phyloP scores from a whole-genome alignment of 306 rosid species.

The Trifolium subterraneum region DNA sequence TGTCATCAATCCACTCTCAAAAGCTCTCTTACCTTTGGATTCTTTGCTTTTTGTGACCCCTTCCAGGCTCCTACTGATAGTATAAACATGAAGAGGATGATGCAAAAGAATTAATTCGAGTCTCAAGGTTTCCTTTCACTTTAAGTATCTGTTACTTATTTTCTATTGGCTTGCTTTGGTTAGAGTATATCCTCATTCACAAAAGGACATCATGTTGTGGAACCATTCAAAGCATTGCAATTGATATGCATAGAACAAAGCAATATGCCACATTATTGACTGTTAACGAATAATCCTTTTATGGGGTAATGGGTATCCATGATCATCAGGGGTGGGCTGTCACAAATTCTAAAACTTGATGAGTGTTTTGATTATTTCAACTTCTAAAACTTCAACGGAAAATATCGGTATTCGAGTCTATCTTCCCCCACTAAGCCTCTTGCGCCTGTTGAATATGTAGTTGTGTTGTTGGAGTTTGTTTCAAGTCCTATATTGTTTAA shows the following conservation, averaged over 20 bases:
- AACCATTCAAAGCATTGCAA: slow-evolving; percentile 4
- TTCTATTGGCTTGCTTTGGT: slow-evolving; percentile 13
- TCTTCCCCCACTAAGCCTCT: no score
- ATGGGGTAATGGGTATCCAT: not conserved
- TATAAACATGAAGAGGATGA: slow-evolving; percentile 2
- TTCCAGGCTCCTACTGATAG: slow-evolving; percentile 5
- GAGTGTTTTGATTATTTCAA: no score
- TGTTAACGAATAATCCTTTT: not conserved
- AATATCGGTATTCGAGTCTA: no score
- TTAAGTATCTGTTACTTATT: slow-evolving; percentile 5
- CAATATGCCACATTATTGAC: slow-evolving; percentile 6
- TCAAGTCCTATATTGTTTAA: no score
- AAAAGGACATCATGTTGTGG: not conserved
- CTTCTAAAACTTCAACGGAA: no score
- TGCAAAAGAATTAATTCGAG: not conserved
- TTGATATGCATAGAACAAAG: not conserved
- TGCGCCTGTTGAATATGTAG: no score
- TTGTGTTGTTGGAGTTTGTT: no score
- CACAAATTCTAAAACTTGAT: no score
- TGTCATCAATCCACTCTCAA: slow-evolving; percentile 22
- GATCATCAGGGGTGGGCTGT: no score
- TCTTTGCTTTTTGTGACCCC: slow-evolving; percentile 31
- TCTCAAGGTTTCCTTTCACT: not conserved
- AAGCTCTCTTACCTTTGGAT: slow-evolving; percentile 23
- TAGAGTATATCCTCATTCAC: not conserved